Evolutionary conservation across 2,329 filamentous ascomycete species (phyloP).

Genomic region (Colletotrichum shisoi): DNA sequence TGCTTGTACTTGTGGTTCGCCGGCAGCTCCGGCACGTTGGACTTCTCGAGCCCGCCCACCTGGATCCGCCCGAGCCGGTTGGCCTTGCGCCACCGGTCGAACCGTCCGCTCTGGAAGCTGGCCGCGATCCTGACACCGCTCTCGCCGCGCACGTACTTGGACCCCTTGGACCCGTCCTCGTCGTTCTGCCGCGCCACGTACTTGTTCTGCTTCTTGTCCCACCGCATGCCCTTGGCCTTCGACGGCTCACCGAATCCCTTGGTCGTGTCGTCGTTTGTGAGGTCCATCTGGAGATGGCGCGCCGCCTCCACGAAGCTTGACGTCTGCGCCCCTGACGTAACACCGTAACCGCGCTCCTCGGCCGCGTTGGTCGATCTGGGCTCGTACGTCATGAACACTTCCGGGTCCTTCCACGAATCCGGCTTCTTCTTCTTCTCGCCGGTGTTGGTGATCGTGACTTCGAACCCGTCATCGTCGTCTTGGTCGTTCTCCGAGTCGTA

Average conservation of each 20-base stretch:
- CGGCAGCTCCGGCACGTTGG: conserved; percentile 45
- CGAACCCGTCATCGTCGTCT: conserved; percentile 70
- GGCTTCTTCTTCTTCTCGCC: conserved; percentile 56
- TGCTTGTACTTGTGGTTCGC: conserved; percentile 74
- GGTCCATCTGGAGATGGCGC: conserved; percentile 88
- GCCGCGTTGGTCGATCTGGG: conserved; percentile 81
- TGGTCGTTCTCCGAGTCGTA: conserved; percentile 53
- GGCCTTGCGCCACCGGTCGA: conserved; percentile 88
- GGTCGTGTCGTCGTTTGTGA: conserved; percentile 84
- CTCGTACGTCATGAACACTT: conserved; percentile 96
- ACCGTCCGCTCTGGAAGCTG: conserved; percentile 89
- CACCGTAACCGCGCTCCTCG: conserved; percentile 92
- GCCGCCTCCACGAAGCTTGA: conserved; percentile 87
- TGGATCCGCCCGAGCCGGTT: conserved; percentile 80
- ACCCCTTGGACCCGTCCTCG: conserved; percentile 82
- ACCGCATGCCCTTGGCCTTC: conserved; percentile 76
- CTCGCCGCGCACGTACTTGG: conserved; percentile 82
- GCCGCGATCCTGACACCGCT: conserved; percentile 95
- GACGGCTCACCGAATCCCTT: conserved; percentile 81
- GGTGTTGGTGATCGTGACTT: conserved; percentile 73
- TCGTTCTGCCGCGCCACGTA: conserved; percentile 93
- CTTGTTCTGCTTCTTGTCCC: conserved; percentile 97
- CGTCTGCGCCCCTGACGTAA: conserved; percentile 79
- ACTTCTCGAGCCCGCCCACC: conserved; percentile 80
- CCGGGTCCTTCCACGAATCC: conserved; percentile 66